Conservation (phyloP, 169 alveolate species). For the Cryptosporidium meleagridis region DNA sequence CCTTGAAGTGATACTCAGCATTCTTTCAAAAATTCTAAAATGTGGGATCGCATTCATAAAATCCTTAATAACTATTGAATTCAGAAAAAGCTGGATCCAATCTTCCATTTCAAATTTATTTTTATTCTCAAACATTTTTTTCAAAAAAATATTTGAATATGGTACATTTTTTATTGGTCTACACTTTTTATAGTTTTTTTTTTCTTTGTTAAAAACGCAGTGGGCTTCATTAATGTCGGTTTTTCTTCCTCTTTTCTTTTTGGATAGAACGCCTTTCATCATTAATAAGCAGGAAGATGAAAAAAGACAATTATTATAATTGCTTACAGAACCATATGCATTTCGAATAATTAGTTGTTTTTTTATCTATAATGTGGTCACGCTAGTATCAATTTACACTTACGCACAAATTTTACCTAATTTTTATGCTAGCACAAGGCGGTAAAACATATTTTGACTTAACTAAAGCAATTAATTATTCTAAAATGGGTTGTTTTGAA, state of each 20-base stretch:
- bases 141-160: slow-evolving; percentile 15
- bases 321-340: neutral
- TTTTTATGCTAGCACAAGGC: slow-evolving; percentile 14
- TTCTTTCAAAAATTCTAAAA: slow-evolving; percentile 55
- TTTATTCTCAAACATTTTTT: slow-evolving; percentile 33
- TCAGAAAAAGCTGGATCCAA: slow-evolving; percentile 25
- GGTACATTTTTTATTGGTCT: neutral
- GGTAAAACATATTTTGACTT: slow-evolving; percentile 6
- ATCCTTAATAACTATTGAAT: slow-evolving; percentile 27
- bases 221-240: neutral
- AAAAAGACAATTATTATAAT: neutral
- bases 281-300: neutral
- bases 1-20: slow-evolving; percentile 60
- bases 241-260: neutral
- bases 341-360: neutral
- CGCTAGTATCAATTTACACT: slow-evolving; percentile 11
- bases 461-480: neutral
- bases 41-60: slow-evolving; percentile 47
- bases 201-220: neutral
- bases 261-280: neutral
- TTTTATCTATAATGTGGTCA: neutral
- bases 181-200: neutral
- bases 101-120: slow-evolving; percentile 10
- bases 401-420: slow-evolving; percentile 16
- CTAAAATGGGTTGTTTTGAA: neutral